These are phyloP conservation scores for Spatholobus suberectus DNA, from an alignment of 306 rosid genomes.

Conservation along the genomic window DNA sequence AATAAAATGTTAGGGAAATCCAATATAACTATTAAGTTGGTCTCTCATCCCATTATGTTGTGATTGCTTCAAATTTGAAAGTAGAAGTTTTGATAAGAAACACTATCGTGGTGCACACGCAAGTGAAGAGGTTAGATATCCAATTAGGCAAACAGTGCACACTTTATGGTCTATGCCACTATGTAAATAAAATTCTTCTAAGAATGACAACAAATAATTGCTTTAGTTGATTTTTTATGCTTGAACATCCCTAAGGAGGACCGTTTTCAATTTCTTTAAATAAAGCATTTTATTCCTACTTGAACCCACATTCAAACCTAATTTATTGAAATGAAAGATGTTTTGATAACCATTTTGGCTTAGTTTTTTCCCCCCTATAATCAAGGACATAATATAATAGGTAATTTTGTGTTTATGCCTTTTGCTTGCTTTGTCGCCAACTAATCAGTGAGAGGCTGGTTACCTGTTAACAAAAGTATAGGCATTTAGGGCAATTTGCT, in stretches of 20 bases:
- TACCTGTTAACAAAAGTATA: constrained; percentile 63
- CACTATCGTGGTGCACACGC: neutral
- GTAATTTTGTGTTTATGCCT: constrained; percentile 3
- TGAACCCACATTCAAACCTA: constrained; percentile 10
- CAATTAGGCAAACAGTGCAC: neutral
- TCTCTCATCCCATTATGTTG: neutral
- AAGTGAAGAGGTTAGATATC: constrained; percentile 10
- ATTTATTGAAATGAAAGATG: neutral
- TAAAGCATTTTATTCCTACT: constrained; percentile 10
- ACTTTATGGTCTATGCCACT: neutral
- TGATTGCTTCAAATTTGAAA: constrained; percentile 26
- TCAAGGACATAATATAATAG: neutral
- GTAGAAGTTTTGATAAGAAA: constrained; percentile 5
- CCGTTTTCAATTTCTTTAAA: neutral
- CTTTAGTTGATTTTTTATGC: neutral
- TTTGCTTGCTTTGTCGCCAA: constrained; percentile 13
- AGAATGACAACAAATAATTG: neutral
- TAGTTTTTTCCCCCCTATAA: neutral
- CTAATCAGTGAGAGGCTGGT: constrained; percentile 30
- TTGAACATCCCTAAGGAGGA: neutral
- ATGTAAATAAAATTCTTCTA: constrained; percentile 21
- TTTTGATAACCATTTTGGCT: constrained; percentile 7
- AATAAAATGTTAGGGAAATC: neutral
- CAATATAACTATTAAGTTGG: constrained; percentile 10
- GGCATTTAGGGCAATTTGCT: constrained; percentile 95